Percentiles rank a stretch among this genome's conserved stretches.
Conservation (phyloP, 805 yeast genomes). For the Metschnikowia chrysomelidarum region DNA sequence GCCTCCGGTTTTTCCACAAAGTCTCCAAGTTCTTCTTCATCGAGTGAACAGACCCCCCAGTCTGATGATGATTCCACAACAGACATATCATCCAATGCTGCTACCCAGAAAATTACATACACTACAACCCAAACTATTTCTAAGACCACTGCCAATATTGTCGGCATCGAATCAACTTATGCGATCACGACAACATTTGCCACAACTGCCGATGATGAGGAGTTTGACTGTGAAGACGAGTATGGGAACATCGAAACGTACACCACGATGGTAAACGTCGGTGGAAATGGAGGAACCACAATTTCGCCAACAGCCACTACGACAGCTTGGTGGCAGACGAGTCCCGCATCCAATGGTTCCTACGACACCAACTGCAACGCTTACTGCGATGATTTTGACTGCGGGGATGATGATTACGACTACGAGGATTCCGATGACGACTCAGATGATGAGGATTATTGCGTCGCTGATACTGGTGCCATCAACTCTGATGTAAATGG, state of each 20-base stretch:
- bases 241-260: slow-evolving; percentile 4
- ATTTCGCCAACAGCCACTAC: slow-evolving; percentile 9
- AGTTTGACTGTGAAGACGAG: slow-evolving; percentile 16
- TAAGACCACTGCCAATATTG: slow-evolving; percentile 12
- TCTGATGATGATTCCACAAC: too few relatives aligned
- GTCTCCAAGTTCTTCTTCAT: too few relatives aligned
- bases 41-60: too few relatives aligned
- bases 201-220: slow-evolving; percentile 12
- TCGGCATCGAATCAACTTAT: slow-evolving; percentile 13
- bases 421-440: slow-evolving; percentile 19
- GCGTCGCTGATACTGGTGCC: slow-evolving; percentile 6
- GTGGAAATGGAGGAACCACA: slow-evolving; percentile 4
- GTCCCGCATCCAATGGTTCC: slow-evolving; percentile 8
- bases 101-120: slow-evolving; percentile 2
- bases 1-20: too few relatives aligned
- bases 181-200: slow-evolving; percentile 13
- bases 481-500: neutral
- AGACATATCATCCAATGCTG: too few relatives aligned
- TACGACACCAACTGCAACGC: slow-evolving; percentile 18
- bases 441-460: slow-evolving; percentile 12
- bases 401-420: slow-evolving; percentile 20
- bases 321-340: slow-evolving; percentile 16
- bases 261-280: slow-evolving; percentile 8
- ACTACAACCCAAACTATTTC: slow-evolving; percentile 11
- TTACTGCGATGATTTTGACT: slow-evolving; percentile 17